Evolutionary conservation across 2,329 filamentous ascomycete species (phyloP).

Genomic region (Coleophoma eucalyptorum): DNA sequence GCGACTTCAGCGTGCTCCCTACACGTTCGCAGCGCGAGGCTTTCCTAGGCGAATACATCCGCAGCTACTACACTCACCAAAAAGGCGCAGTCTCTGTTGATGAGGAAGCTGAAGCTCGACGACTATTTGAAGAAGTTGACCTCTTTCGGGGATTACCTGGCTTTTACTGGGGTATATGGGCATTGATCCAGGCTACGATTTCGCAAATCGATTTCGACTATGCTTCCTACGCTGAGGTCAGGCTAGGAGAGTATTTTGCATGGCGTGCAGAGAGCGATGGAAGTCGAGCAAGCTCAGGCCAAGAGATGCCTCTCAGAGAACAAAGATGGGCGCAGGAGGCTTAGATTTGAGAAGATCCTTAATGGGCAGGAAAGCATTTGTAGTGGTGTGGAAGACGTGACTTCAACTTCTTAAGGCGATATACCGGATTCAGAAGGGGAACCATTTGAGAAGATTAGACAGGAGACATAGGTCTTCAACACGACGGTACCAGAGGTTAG

Average conservation of each 20-base stretch:
- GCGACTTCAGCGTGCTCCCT: slow-evolving; percentile 81
- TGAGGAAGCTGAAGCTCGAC: slow-evolving; percentile 59
- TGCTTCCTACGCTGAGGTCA: slow-evolving; percentile 79
- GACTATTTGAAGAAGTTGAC: slow-evolving; percentile 79
- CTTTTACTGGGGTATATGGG: slow-evolving; percentile 92
- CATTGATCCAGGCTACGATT: slow-evolving; percentile 89
- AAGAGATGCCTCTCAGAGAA: slow-evolving; percentile 71
- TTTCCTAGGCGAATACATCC: slow-evolving; percentile 82
- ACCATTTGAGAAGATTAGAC: background rate
- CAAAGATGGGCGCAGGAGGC: slow-evolving; percentile 58
- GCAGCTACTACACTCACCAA: slow-evolving; percentile 61
- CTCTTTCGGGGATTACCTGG: slow-evolving; percentile 84
- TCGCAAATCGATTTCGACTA: slow-evolving; percentile 98
- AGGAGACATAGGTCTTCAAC: background rate
- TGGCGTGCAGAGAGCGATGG: slow-evolving; percentile 77
- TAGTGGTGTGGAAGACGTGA: background rate
- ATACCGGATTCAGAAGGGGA: background rate
- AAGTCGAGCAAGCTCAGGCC: slow-evolving; percentile 46
- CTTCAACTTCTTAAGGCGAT: slow-evolving; percentile 2
- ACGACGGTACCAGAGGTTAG: slow-evolving; percentile 1
- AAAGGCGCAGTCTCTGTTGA: slow-evolving; percentile 36
- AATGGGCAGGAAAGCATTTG: background rate
- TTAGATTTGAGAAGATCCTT: slow-evolving; percentile 3
- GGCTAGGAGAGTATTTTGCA: slow-evolving; percentile 88
- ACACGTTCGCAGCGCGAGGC: slow-evolving; percentile 70